phyloP scores from a whole-genome alignment of 1,284 basidiomycete genomes.

The Cryptococcus sp. region DNA sequence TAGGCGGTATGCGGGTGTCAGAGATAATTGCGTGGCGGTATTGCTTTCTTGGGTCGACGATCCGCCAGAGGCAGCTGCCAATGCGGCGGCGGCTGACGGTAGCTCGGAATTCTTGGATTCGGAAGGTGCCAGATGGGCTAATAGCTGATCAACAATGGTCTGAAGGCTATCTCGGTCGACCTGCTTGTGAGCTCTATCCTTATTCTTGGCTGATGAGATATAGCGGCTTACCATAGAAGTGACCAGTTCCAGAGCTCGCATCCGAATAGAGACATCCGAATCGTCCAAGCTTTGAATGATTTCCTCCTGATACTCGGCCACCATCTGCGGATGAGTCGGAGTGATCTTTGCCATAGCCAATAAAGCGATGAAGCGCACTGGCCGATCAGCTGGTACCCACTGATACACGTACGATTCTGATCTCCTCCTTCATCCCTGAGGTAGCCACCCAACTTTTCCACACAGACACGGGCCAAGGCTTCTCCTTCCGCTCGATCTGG shows the following conservation, averaged over 20 bases:
- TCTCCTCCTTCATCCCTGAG: constrained; percentile 73
- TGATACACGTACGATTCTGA: constrained; percentile 68
- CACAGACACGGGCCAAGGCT: constrained; percentile 77
- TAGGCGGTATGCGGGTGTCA: constrained; percentile 72
- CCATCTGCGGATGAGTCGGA: constrained; percentile 82
- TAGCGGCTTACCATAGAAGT: constrained; percentile 72
- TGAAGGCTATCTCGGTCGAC: constrained; percentile 77
- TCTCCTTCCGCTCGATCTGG: constrained; percentile 64
- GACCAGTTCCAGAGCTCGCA: constrained; percentile 89
- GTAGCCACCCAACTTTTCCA: constrained; percentile 89
- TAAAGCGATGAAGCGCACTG: constrained; percentile 95
- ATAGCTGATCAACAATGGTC: constrained; percentile 78
- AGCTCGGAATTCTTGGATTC: constrained; percentile 21
- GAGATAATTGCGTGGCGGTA: constrained; percentile 41
- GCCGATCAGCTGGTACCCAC: constrained; percentile 1
- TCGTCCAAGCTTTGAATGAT: constrained; percentile 88
- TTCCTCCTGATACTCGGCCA: constrained; percentile 87
- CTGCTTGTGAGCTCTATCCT: constrained; percentile 48
- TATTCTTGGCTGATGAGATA: background rate
- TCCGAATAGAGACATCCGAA: constrained; percentile 88
- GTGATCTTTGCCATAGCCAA: constrained; percentile 94
- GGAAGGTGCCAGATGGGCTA: constrained; percentile 74
- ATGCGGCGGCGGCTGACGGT: constrained; percentile 32
- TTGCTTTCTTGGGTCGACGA: constrained; percentile 17
- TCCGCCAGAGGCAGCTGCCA: constrained; percentile 24